Evolutionary conservation across 441 rosid species (phyloP).

Genomic region (Bruguiera hainesii): DNA sequence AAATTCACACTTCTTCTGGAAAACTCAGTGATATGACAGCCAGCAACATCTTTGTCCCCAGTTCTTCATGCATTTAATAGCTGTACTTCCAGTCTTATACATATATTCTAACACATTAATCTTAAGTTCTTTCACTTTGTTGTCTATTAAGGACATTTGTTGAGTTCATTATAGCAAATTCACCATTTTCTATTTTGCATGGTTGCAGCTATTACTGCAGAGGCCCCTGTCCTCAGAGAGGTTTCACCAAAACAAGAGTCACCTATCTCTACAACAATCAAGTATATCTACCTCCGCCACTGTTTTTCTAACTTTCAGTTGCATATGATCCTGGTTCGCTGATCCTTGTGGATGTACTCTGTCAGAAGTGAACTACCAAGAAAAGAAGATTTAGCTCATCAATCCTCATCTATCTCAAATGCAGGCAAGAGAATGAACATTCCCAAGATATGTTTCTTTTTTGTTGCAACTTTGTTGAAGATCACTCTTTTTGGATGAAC

Average conservation of each 20-base stretch:
- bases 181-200: neutral
- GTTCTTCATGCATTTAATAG: neutral
- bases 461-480: constrained; percentile 9
- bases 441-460: constrained; percentile 14
- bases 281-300: constrained; percentile 40
- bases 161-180: neutral
- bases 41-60: neutral
- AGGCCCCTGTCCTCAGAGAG: constrained; percentile 39
- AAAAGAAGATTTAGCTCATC: constrained; percentile 45
- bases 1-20: neutral
- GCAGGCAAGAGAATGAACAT: constrained; percentile 33
- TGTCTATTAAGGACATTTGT: neutral
- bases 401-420: constrained; percentile 40
- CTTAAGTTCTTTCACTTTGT: neutral
- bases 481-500: constrained; percentile 9
- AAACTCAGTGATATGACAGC: neutral
- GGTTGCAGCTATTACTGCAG: constrained; percentile 31
- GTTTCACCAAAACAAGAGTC: constrained; percentile 52
- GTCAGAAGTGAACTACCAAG: constrained; percentile 24
- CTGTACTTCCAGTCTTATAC: neutral
- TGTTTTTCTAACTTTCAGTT: constrained; percentile 2
- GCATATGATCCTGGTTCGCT: constrained; percentile 9
- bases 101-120: neutral
- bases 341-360: constrained; percentile 16
- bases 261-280: constrained; percentile 43